These are phyloP conservation scores for Alternaria atra DNA, from an alignment of 2,329 filamentous ascomycete species.

Conservation along the genomic window DNA sequence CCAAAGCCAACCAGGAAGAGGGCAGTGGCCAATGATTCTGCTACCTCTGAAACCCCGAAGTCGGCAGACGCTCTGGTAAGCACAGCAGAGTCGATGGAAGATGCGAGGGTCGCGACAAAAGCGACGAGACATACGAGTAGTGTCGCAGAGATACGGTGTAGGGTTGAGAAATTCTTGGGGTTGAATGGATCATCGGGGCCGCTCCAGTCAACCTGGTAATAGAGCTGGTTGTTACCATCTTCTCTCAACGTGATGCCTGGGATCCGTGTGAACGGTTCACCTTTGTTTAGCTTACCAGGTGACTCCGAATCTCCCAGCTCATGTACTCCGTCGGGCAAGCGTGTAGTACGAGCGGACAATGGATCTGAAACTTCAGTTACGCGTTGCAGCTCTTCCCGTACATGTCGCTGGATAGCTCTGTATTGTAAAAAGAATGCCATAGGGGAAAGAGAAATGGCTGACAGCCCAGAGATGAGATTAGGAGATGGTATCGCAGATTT, in stretches of 20 bases:
- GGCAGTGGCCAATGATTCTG: conserved; percentile 58
- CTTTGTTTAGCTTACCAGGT: not conserved
- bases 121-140: conserved; percentile 50
- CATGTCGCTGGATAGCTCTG: conserved; percentile 5
- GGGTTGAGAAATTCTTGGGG: conserved; percentile 13
- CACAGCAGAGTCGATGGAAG: conserved; percentile 63
- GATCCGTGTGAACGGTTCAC: conserved; percentile 9
- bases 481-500: not conserved
- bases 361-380: conserved; percentile 5
- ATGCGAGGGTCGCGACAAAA: conserved; percentile 61
- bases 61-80: conserved; percentile 60
- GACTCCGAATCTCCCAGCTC: not conserved
- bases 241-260: conserved; percentile 12
- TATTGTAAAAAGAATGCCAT: conserved; percentile 16
- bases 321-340: not conserved
- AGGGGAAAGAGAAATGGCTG: not conserved
- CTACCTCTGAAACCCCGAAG: conserved; percentile 55
- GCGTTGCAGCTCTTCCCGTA: conserved; percentile 7
- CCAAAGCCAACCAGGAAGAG: conserved; percentile 61
- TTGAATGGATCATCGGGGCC: conserved; percentile 7
- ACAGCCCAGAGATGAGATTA: not conserved
- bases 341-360: not conserved
- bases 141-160: conserved; percentile 12
- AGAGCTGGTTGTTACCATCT: conserved; percentile 7
- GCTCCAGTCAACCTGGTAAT: conserved; percentile 15